Evolutionary conservation across 2,329 filamentous ascomycete genomes (phyloP).

Genomic region (Dothiorella sarmentorum): DNA sequence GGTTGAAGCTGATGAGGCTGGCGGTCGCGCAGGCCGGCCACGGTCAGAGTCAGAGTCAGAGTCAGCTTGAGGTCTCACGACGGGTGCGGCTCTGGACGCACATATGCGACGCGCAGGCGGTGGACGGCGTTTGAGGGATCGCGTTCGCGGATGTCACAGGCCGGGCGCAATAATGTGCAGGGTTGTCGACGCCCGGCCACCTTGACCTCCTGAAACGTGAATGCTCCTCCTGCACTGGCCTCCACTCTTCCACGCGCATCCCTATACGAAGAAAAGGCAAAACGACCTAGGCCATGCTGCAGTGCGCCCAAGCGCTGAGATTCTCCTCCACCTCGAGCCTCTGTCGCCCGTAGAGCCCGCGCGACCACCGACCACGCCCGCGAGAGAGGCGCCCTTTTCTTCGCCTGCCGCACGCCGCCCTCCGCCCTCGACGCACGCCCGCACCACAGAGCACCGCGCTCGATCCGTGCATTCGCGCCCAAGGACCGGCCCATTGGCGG

Average conservation of each 20-base stretch:
- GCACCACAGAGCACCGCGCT: constrained; percentile 5
- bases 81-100: background rate
- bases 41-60: background rate
- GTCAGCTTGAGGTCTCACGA: background rate
- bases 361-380: background rate
- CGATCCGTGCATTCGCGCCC: constrained; percentile 5
- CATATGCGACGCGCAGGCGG: background rate
- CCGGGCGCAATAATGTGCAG: background rate
- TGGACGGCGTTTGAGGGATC: background rate
- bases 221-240: constrained; percentile 13
- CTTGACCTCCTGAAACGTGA: constrained; percentile 16
- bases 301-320: constrained; percentile 10
- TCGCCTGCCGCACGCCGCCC: too few species aligned
- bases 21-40: background rate
- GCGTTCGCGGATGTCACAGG: background rate
- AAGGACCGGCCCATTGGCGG: constrained; percentile 7
- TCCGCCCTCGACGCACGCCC: constrained; percentile 9
- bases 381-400: constrained; percentile 7
- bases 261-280: constrained; percentile 17
- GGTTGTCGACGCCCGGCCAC: constrained; percentile 1
- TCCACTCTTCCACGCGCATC: constrained; percentile 8
- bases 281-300: background rate
- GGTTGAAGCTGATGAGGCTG: too few species aligned
- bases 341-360: background rate
- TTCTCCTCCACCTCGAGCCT: background rate